Conservation (phyloP, 2,329 filamentous ascomycete species). For the Calonectria crousiana region DNA sequence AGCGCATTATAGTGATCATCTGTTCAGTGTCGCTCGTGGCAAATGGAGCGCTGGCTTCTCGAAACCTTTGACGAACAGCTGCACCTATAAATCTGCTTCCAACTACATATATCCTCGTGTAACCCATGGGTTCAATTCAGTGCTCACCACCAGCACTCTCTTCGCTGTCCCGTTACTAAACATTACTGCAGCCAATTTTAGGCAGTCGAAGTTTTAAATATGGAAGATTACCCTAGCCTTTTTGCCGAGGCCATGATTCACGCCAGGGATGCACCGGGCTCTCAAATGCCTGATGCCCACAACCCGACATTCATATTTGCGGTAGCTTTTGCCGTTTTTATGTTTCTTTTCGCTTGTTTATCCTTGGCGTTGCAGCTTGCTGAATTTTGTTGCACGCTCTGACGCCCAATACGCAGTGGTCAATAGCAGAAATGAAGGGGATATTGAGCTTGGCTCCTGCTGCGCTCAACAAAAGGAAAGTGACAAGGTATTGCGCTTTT, state of each 20-base stretch:
- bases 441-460: neutral
- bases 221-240: neutral
- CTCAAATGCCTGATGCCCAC: neutral
- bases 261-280: neutral
- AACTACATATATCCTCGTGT: neutral
- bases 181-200: neutral
- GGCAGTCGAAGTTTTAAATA: neutral
- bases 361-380: too few species aligned
- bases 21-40: neutral
- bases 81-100: neutral
- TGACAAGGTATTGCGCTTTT: neutral
- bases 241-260: neutral
- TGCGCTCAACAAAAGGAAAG: neutral
- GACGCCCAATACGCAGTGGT: neutral
- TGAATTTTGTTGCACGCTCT: neutral
- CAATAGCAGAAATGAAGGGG: neutral
- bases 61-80: neutral
- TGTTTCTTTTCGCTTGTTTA: neutral
- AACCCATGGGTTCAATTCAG: neutral
- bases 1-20: neutral
- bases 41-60: neutral
- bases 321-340: neutral
- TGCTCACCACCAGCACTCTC: neutral
- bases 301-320: neutral
- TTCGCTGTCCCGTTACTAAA: neutral